Evolutionary conservation across 306 rosid genomes (phyloP).

Genomic region (Oxytropis ochrocephala): DNA sequence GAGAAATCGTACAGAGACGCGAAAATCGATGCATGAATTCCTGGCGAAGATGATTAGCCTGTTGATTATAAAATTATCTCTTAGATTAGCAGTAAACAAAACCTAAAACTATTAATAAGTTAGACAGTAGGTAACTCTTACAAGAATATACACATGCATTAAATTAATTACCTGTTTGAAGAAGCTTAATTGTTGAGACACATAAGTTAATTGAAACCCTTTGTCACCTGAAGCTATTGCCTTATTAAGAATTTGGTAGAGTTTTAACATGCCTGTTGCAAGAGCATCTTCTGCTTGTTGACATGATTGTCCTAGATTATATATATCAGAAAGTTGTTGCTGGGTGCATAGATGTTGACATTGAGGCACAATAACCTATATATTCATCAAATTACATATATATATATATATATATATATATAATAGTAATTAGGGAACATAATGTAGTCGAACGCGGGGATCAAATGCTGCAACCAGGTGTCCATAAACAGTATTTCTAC

Average conservation of each 20-base stretch:
- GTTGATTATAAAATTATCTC: neutral
- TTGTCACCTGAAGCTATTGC: constrained; percentile 4
- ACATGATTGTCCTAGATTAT: constrained; percentile 1
- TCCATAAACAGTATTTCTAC: too few species aligned
- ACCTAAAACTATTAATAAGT: too few species aligned
- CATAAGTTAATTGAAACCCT: neutral
- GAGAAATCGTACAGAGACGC: neutral
- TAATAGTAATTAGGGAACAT: neutral
- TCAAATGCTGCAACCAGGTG: too few species aligned
- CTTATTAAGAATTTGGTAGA: neutral
- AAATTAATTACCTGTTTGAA: constrained; percentile 3
- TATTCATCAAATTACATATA: neutral
- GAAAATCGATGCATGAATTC: constrained; percentile 12
- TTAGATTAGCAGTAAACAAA: too few species aligned
- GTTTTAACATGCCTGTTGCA: constrained; percentile 7
- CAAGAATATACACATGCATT: neutral
- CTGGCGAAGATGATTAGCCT: constrained; percentile 18
- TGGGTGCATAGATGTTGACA: neutral
- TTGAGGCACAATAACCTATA: neutral
- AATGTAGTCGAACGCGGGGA: too few species aligned
- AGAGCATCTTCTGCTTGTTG: constrained; percentile 16
- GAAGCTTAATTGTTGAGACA: neutral
- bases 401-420: too few species aligned
- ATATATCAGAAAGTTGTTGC: constrained; percentile 6
- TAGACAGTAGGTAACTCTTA: neutral